Conservation (phyloP, 345 rosid genomes). For the Sisymbrium altissimum region DNA sequence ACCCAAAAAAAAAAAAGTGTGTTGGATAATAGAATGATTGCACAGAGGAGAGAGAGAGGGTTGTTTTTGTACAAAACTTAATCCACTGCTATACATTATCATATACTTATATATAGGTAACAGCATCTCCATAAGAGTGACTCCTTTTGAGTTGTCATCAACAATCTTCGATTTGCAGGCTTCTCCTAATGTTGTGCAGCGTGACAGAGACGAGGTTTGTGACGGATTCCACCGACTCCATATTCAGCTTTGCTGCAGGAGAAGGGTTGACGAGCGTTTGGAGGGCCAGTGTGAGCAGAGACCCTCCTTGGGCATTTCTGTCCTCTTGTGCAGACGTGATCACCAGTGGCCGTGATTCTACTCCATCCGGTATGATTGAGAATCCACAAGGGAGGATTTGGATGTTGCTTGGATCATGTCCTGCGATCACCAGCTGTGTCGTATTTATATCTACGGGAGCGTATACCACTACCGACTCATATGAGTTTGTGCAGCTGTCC, state of each 20-base stretch:
- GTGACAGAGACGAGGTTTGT: constrained; percentile 76
- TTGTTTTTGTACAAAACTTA: constrained; percentile 21
- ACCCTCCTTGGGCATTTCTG: constrained; percentile 79
- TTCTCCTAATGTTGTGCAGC: constrained; percentile 65
- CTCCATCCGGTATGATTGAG: constrained; percentile 86
- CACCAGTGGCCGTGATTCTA: constrained; percentile 82
- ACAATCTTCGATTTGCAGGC: constrained; percentile 82
- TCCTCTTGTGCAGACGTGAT: constrained; percentile 81
- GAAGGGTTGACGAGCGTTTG: constrained; percentile 66
- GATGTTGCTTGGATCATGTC: constrained; percentile 86
- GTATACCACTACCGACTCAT: constrained; percentile 77
- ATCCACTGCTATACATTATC: constrained; percentile 27
- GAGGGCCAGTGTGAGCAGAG: constrained; percentile 76
- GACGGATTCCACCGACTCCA: constrained; percentile 83
- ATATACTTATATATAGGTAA: constrained; percentile 14
- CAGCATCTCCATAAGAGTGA: neutral
- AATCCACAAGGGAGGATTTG: constrained; percentile 87
- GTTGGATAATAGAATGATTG: neutral
- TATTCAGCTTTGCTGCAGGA: constrained; percentile 61
- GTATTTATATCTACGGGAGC: constrained; percentile 76
- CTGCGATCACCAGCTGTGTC: constrained; percentile 80
- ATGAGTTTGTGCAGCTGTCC: constrained; percentile 80
- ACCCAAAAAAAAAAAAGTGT: neutral
- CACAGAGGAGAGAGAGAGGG: neutral
- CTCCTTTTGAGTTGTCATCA: constrained; percentile 32